Evolutionary conservation across 495 filamentous ascomycete genomes (phyloP).

Genomic region (Penicillium psychrofluorescens): DNA sequence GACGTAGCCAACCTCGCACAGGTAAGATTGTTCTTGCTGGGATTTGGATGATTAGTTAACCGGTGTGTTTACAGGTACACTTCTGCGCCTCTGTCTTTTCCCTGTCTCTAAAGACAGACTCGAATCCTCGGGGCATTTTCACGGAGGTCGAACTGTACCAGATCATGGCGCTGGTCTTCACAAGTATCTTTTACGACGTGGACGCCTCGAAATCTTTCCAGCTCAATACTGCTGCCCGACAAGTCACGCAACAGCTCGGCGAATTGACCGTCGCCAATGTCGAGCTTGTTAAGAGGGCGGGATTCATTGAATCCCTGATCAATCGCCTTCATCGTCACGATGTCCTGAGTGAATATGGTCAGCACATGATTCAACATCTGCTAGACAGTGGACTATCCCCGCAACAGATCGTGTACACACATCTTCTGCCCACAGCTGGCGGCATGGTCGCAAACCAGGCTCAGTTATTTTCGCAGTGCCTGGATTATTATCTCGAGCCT

Average conservation of each 20-base stretch:
- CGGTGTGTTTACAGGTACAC: conserved; percentile 40
- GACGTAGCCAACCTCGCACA: not conserved
- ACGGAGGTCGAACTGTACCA: conserved; percentile 74
- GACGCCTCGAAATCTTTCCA: conserved; percentile 46
- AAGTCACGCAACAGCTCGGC: conserved; percentile 56
- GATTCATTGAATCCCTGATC: conserved; percentile 50
- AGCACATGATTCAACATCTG: conserved; percentile 60
- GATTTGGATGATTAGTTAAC: conserved; percentile 59
- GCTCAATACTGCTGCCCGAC: conserved; percentile 54
- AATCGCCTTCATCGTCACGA: conserved; percentile 46
- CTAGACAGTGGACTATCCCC: conserved; percentile 55
- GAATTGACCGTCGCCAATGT: conserved; percentile 54
- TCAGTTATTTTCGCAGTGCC: conserved; percentile 66
- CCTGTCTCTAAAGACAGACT: conserved; percentile 64
- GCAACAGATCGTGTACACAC: conserved; percentile 65
- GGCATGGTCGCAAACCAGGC: conserved; percentile 63
- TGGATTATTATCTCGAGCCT: conserved; percentile 68
- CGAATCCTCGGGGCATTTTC: conserved; percentile 62
- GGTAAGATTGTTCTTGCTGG: not conserved
- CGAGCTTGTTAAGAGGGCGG: conserved; percentile 52
- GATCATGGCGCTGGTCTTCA: conserved; percentile 62
- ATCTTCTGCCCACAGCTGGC: conserved; percentile 56
- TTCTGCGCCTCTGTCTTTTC: conserved; percentile 68
- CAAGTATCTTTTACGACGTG: conserved; percentile 47
- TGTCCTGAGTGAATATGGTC: conserved; percentile 58